Percentiles rank a stretch among this genome's conserved stretches.
Evolutionary conservation across 2,329 filamentous ascomycete species (phyloP).

Genomic region (Xylariomycetidae sp.): DNA sequence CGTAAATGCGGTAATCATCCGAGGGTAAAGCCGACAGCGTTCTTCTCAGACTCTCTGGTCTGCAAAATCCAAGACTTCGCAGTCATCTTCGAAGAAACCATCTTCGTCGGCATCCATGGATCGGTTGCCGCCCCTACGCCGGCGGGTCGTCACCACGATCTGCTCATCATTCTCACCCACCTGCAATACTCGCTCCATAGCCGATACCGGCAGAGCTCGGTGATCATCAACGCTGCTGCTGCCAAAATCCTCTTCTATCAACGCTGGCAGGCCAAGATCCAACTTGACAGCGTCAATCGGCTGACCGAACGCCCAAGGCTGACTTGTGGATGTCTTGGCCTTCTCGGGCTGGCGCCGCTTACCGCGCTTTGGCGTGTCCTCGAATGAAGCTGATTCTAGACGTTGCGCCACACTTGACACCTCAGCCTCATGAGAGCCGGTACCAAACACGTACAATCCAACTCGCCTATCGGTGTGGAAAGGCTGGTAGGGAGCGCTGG

Average conservation of each 20-base stretch:
- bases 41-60: conserved; percentile 53
- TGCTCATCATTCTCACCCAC: conserved; percentile 61
- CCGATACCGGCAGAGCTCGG: conserved; percentile 54
- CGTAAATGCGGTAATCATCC: too few relatives aligned
- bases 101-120: conserved; percentile 52
- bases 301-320: conserved; percentile 56
- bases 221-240: conserved; percentile 46
- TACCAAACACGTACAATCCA: conserved; percentile 61
- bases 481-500: conserved; percentile 89
- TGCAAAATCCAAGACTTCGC: conserved; percentile 85
- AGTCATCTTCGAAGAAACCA: conserved; percentile 89
- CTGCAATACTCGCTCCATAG: conserved; percentile 58
- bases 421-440: conserved; percentile 16
- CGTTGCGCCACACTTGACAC: conserved; percentile 32
- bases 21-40: conserved; percentile 7
- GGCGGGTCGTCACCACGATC: conserved; percentile 75
- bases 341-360: conserved; percentile 17
- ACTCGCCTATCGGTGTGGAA: conserved; percentile 90
- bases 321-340: conserved; percentile 7
- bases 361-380: conserved; percentile 34
- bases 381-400: conserved; percentile 35
- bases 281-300: conserved; percentile 44
- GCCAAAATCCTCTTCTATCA: conserved; percentile 49
- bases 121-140: conserved; percentile 54
- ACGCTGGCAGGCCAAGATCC: conserved; percentile 41